A percentile compares a stretch with the other conserved stretches of the same genome.
phyloP scores from a whole-genome alignment of 1,139 yeast genomes.

The Kazachstania sp. region DNA sequence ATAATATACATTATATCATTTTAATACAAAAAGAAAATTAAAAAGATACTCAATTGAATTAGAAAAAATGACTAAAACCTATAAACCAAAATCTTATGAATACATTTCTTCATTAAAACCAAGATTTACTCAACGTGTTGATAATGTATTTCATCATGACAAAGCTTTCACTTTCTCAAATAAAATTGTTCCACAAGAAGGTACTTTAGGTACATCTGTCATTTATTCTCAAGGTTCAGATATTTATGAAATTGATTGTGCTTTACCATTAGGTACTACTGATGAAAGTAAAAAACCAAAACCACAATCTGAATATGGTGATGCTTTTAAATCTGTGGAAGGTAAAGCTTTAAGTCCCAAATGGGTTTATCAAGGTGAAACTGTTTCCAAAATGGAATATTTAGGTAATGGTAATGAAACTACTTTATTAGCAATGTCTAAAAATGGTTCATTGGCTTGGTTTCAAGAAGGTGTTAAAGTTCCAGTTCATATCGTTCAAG shows the following conservation, averaged over 20 bases:
- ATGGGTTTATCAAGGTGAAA: slow-evolving; percentile 27
- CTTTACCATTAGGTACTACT: slow-evolving; percentile 16
- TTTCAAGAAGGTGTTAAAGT: slow-evolving; percentile 22
- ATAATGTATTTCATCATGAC: slow-evolving; percentile 14
- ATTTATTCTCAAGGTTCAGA: slow-evolving; percentile 26
- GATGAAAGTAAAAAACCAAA: slow-evolving; percentile 5
- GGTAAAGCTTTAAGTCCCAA: slow-evolving; percentile 15
- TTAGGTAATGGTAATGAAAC: slow-evolving; percentile 17
- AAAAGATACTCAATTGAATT: neutral
- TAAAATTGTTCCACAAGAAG: slow-evolving; percentile 19
- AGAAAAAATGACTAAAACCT: slow-evolving; percentile 6
- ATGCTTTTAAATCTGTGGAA: slow-evolving; percentile 16
- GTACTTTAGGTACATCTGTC: slow-evolving; percentile 18
- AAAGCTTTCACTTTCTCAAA: slow-evolving; percentile 21
- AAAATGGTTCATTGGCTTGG: slow-evolving; percentile 28
- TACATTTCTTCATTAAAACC: slow-evolving; percentile 53
- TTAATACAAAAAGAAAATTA: neutral
- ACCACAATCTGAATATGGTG: slow-evolving; percentile 23
- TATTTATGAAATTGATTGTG: slow-evolving; percentile 23
- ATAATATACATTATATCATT: neutral
- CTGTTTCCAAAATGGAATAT: slow-evolving; percentile 18
- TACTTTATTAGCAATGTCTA: slow-evolving; percentile 21
- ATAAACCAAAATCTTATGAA: slow-evolving; percentile 42
- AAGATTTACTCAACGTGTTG: slow-evolving; percentile 35
- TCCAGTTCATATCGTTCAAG: slow-evolving; percentile 26